Percentiles rank a stretch among this genome's conserved stretches.
These are phyloP conservation scores for Wilcoxina mikolae DNA, from an alignment of 495 filamentous ascomycete species.

Conservation along the genomic window DNA sequence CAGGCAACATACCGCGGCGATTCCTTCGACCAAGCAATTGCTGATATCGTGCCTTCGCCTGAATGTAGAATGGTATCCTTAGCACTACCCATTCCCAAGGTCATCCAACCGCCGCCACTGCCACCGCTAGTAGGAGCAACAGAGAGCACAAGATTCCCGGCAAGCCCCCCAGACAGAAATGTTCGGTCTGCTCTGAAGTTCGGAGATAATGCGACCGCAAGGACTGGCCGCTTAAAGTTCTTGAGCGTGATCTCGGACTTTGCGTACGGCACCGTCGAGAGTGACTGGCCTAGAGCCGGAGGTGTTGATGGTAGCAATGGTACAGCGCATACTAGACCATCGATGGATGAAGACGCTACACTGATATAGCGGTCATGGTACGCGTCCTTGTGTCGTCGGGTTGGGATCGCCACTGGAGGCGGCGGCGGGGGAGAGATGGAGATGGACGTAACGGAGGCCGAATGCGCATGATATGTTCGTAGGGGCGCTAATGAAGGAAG, in stretches of 20 bases:
- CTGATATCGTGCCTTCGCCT: conserved; percentile 78
- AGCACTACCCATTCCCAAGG: conserved; percentile 57
- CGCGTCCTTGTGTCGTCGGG: conserved; percentile 35
- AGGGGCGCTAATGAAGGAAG: conserved; percentile 64
- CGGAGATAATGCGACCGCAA: conserved; percentile 78
- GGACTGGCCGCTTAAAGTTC: conserved; percentile 84
- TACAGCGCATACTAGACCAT: conserved; percentile 82
- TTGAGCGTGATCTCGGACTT: conserved; percentile 65
- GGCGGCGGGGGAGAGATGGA: conserved; percentile 85
- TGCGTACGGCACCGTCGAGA: conserved; percentile 31
- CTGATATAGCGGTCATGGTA: conserved; percentile 39
- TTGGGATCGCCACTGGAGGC: conserved; percentile 44
- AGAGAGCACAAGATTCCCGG: conserved; percentile 82
- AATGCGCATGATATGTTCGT: conserved; percentile 77
- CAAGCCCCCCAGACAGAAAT: conserved; percentile 79
- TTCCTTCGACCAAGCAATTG: conserved; percentile 73
- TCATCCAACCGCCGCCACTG: conserved; percentile 49
- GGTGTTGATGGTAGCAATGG: conserved; percentile 56
- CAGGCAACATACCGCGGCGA: conserved; percentile 84
- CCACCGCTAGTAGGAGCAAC: conserved; percentile 55
- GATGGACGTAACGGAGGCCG: conserved; percentile 72
- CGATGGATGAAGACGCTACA: conserved; percentile 85
- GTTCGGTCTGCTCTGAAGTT: conserved; percentile 77
- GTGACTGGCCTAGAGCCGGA: conserved; percentile 16
- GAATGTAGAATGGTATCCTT: conserved; percentile 82